A percentile compares a stretch with the other conserved stretches of the same genome.
Conservation (phyloP, 2,329 filamentous ascomycete species). For the Microcyclosporella mali region DNA sequence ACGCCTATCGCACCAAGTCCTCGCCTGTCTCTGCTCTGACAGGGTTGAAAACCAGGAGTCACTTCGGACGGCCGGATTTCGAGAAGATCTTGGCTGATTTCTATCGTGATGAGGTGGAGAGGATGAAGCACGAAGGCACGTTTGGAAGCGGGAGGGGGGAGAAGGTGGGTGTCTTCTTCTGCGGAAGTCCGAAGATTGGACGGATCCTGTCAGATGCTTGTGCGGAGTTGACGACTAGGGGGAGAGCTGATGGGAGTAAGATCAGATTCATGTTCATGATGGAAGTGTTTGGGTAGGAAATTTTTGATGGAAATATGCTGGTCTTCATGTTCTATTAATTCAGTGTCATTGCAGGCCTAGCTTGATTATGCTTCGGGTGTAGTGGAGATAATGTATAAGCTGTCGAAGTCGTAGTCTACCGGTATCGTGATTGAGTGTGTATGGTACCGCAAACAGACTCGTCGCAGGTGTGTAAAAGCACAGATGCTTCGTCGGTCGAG, state of each 20-base stretch:
- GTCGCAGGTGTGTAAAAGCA: too few relatives aligned
- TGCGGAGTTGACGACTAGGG: conserved; percentile 45
- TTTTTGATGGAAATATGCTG: background rate
- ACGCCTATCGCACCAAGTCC: conserved; percentile 49
- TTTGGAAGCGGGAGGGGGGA: conserved; percentile 16
- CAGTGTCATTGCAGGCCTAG: too few relatives aligned
- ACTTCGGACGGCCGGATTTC: conserved; percentile 52
- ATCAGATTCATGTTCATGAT: conserved; percentile 55
- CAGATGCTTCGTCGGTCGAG: too few relatives aligned
- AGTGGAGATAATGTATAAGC: too few relatives aligned
- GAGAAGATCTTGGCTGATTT: conserved; percentile 48
- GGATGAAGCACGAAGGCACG: conserved; percentile 24
- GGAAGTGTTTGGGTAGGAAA: conserved; percentile 46
- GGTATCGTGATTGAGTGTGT: too few relatives aligned
- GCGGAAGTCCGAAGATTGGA: conserved; percentile 51
- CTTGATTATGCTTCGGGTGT: too few relatives aligned
- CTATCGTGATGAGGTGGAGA: conserved; percentile 48
- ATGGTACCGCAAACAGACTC: too few relatives aligned
- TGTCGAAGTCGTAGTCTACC: too few relatives aligned
- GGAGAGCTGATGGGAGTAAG: conserved; percentile 46
- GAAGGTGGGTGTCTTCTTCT: conserved; percentile 50
- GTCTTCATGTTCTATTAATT: too few relatives aligned
- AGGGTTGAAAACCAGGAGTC: conserved; percentile 48
- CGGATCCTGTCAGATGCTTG: conserved; percentile 52
- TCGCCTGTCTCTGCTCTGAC: conserved; percentile 50